Conservation (phyloP, 768 basidiomycete species). For the Filobasidium floriforme region DNA sequence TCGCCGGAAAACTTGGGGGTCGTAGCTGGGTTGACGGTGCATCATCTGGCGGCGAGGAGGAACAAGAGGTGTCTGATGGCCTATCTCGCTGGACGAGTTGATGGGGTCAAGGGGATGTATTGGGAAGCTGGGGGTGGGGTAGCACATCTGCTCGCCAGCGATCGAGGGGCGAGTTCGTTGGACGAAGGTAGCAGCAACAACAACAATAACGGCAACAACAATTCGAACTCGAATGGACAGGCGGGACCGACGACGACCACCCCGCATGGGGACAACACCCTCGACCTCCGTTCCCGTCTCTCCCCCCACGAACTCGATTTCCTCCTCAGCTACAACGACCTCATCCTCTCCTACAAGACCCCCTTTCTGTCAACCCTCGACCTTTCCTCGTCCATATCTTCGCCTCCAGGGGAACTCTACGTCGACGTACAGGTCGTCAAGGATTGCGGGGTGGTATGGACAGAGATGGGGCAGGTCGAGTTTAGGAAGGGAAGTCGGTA, state of each 20-base stretch:
- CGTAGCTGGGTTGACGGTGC: constrained; percentile 62
- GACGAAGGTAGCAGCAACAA: not conserved
- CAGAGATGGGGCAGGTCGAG: constrained; percentile 78
- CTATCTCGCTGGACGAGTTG: constrained; percentile 79
- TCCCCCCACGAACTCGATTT: constrained; percentile 59
- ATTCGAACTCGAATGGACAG: not conserved
- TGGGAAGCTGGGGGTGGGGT: constrained; percentile 77
- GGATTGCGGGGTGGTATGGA: constrained; percentile 87
- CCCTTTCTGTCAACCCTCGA: constrained; percentile 75
- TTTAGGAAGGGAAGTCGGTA: constrained; percentile 84
- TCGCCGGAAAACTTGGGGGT: constrained; percentile 51
- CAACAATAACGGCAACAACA: not conserved
- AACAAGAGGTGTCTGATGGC: constrained; percentile 95
- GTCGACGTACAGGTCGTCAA: constrained; percentile 76
- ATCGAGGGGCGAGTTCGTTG: constrained; percentile 20
- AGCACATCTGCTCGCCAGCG: constrained; percentile 59
- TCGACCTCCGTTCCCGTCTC: constrained; percentile 38
- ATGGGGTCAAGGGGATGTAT: constrained; percentile 75
- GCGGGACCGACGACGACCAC: not conserved
- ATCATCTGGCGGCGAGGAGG: constrained; percentile 78
- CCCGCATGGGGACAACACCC: constrained; percentile 18
- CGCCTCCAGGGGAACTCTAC: constrained; percentile 70
- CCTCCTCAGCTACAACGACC: constrained; percentile 67
- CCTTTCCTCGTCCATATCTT: constrained; percentile 69
- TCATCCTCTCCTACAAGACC: constrained; percentile 73